Conservation (phyloP, 176 grass and related monocot species). For the Elymus sibiricus region DNA sequence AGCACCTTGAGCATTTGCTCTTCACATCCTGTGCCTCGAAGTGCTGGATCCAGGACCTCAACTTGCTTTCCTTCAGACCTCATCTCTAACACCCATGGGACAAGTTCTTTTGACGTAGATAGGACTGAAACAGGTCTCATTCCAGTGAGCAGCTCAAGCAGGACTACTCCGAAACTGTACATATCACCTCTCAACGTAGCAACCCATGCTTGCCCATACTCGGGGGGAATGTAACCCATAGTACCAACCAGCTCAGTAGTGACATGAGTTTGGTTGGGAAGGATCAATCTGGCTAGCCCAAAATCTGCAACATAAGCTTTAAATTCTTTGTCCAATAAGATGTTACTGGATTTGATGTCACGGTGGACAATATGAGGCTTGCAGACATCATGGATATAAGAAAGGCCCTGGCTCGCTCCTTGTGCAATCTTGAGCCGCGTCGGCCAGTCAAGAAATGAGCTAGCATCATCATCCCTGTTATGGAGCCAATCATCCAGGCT, state of each 20-base stretch:
- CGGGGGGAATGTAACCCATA: conserved; percentile 75
- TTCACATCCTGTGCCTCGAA: conserved; percentile 25
- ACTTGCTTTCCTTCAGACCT: conserved; percentile 21
- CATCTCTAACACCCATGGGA: conserved; percentile 35
- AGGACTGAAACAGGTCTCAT: conserved; percentile 36
- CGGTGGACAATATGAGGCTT: conserved; percentile 62
- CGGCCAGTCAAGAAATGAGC: conserved; percentile 44
- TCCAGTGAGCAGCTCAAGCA: conserved; percentile 62
- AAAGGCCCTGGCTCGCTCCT: conserved; percentile 44
- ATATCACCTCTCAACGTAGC: conserved; percentile 65
- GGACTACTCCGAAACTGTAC: conserved; percentile 66
- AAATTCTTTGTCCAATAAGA: conserved; percentile 60
- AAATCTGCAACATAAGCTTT: conserved; percentile 76
- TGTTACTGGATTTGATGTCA: conserved; percentile 80
- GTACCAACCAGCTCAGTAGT: conserved; percentile 70
- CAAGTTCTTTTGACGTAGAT: conserved; percentile 38
- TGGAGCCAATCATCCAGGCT: conserved; percentile 82
- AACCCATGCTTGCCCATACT: conserved; percentile 60
- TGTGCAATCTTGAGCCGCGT: conserved; percentile 42
- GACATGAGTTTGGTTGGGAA: conserved; percentile 61
- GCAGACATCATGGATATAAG: conserved; percentile 52
- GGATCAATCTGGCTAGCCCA: conserved; percentile 63
- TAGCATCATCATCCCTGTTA: conserved; percentile 24
- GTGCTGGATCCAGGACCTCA: conserved; percentile 41
- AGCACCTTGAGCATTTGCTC: conserved; percentile 55